Evolutionary conservation across 345 rosid species (phyloP).

Genomic region (Eucalyptus caleyi): DNA sequence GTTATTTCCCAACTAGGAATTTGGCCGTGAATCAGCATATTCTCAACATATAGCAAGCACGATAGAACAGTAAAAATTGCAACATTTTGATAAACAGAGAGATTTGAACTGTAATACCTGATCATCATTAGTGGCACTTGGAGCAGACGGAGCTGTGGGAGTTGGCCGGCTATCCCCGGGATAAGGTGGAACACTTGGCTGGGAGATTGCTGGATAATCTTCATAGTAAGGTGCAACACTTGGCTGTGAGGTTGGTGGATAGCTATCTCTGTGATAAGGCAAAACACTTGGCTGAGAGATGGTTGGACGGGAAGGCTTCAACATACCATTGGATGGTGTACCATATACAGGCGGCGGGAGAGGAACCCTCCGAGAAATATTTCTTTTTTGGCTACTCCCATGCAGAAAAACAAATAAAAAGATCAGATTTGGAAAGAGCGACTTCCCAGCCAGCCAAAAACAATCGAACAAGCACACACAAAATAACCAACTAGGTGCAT

Average conservation of each 20-base stretch:
- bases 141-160: slow-evolving; percentile 1
- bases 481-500: neutral
- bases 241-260: slow-evolving; percentile 34
- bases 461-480: neutral
- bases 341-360: slow-evolving; percentile 66
- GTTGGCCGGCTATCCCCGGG: slow-evolving; percentile 12
- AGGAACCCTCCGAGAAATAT: slow-evolving; percentile 41
- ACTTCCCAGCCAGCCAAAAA: neutral
- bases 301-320: slow-evolving; percentile 19
- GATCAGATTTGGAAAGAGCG: neutral
- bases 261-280: slow-evolving; percentile 24
- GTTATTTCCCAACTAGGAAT: neutral
- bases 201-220: slow-evolving; percentile 25
- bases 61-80: neutral
- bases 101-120: slow-evolving; percentile 27
- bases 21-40: neutral
- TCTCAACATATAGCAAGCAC: neutral
- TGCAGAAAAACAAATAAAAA: neutral
- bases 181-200: slow-evolving; percentile 47
- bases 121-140: slow-evolving; percentile 38
- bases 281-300: slow-evolving; percentile 54
- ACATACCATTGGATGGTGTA: slow-evolving; percentile 14
- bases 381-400: slow-evolving; percentile 40
- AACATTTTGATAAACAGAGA: neutral
- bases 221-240: slow-evolving; percentile 50